phyloP scores from a whole-genome alignment of 768 basidiomycete species.

The Dacryopinax primogenitus region DNA sequence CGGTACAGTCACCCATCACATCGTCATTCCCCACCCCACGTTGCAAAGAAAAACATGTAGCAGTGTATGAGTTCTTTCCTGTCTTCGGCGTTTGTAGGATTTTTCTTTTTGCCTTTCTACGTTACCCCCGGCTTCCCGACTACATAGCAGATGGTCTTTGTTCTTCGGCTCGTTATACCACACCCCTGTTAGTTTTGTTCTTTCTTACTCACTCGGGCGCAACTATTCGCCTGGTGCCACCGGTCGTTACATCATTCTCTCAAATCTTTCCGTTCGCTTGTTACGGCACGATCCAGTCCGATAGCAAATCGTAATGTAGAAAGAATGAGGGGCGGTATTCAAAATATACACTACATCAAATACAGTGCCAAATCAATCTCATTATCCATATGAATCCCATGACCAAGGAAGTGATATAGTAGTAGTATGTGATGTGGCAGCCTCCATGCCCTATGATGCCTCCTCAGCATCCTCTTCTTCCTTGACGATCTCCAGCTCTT shows the following conservation, averaged over 20 bases:
- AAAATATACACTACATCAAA: slow-evolving; percentile 9
- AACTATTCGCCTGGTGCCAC: not conserved
- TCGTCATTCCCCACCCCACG: not conserved
- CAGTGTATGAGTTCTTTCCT: not conserved
- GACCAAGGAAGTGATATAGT: not conserved
- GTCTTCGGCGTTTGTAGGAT: slow-evolving; percentile 4
- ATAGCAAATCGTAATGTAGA: not conserved
- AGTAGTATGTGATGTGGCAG: not conserved
- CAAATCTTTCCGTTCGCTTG: not conserved
- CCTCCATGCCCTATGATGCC: slow-evolving; percentile 1
- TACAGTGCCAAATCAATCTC: not conserved
- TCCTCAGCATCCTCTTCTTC: slow-evolving; percentile 25
- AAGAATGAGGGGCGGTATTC: slow-evolving; percentile 9
- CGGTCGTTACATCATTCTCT: not conserved
- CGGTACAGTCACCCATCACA: slow-evolving; percentile 6
- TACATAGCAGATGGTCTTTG: not conserved
- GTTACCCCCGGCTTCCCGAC: not conserved
- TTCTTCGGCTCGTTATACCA: slow-evolving; percentile 2
- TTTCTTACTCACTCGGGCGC: not conserved
- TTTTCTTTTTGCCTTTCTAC: not conserved
- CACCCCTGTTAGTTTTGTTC: not conserved
- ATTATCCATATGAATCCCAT: not conserved
- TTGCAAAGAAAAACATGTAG: not conserved
- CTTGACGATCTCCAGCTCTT: slow-evolving; percentile 34
- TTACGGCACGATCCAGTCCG: not conserved